These are phyloP conservation scores for Casuarina glauca DNA, from an alignment of 306 rosid species.

Conservation along the genomic window DNA sequence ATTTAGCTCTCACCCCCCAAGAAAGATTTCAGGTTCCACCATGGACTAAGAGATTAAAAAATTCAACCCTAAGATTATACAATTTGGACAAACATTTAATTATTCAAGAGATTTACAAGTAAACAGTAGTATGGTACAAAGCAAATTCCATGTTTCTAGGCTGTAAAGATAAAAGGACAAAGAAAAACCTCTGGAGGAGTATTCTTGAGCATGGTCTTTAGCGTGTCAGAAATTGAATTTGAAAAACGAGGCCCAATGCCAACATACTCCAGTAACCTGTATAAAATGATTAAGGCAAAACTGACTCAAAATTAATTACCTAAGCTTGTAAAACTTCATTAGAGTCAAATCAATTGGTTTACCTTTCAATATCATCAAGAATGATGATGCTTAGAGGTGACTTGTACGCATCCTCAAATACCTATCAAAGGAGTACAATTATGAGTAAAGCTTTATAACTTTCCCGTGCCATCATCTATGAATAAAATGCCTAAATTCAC, in stretches of 20 bases:
- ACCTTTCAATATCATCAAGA: conserved; percentile 99
- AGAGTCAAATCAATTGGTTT: conserved; percentile 8
- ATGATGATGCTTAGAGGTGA: conserved; percentile 91
- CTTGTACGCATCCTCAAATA: conserved; percentile 98
- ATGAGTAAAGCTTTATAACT: conserved; percentile 20
- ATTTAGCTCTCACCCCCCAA: neutral
- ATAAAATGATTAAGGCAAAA: conserved; percentile 15
- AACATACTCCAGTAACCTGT: conserved; percentile 85
- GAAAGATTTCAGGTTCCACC: neutral
- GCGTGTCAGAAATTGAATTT: conserved; percentile 80
- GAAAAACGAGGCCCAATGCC: conserved; percentile 97
- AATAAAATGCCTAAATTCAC: conserved; percentile 15
- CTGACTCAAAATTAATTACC: neutral
- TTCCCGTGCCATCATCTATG: conserved; percentile 10
- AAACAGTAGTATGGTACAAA: conserved; percentile 9
- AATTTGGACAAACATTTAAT: neutral
- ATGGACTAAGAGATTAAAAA: neutral
- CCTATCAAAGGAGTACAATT: conserved; percentile 45
- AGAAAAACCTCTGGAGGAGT: conserved; percentile 85
- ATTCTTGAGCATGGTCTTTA: conserved; percentile 81
- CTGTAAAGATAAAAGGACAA: conserved; percentile 14
- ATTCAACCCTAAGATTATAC: neutral
- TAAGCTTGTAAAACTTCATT: neutral
- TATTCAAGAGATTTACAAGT: neutral
- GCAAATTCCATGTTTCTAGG: conserved; percentile 8